Percentiles rank a stretch among this genome's conserved stretches.
phyloP scores from a whole-genome alignment of 306 rosid genomes.

The Cicer pinnatifidum region DNA sequence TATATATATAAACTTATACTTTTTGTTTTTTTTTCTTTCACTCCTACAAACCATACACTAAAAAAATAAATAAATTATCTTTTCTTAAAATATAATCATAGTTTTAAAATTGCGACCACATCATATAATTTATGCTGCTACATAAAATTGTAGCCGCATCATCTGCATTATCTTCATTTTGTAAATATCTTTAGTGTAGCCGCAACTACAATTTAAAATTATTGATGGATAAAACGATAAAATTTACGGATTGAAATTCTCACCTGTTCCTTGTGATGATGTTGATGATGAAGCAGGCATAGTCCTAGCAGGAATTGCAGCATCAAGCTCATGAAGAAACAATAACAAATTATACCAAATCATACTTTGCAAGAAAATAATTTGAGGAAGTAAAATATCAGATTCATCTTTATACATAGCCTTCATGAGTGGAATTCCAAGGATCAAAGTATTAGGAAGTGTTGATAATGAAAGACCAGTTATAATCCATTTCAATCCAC shows the following conservation, averaged over 20 bases:
- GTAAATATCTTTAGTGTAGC: too few species aligned
- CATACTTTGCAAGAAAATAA: conserved; percentile 86
- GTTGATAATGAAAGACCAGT: conserved; percentile 88
- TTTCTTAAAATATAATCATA: too few species aligned
- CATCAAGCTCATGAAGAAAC: conserved; percentile 80
- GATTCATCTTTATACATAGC: conserved; percentile 88
- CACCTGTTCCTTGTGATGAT: conserved; percentile 71
- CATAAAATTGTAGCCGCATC: too few species aligned
- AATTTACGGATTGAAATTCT: not conserved
- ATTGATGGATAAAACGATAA: too few species aligned
- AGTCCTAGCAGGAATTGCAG: conserved; percentile 59
- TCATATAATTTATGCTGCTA: too few species aligned
- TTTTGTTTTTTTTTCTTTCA: too few species aligned
- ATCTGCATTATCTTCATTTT: too few species aligned
- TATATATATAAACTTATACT: too few species aligned
- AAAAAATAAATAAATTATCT: too few species aligned
- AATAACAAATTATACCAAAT: conserved; percentile 80
- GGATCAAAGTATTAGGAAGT: conserved; percentile 89
- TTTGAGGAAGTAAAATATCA: conserved; percentile 63
- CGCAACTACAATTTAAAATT: too few species aligned
- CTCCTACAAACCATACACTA: too few species aligned
- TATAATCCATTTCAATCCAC: conserved; percentile 69
- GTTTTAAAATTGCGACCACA: too few species aligned
- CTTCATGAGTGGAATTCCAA: conserved; percentile 84
- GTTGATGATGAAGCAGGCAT: conserved; percentile 62